phyloP scores from a whole-genome alignment of 1,284 basidiomycete species.

The Agroathelia rolfsii region DNA sequence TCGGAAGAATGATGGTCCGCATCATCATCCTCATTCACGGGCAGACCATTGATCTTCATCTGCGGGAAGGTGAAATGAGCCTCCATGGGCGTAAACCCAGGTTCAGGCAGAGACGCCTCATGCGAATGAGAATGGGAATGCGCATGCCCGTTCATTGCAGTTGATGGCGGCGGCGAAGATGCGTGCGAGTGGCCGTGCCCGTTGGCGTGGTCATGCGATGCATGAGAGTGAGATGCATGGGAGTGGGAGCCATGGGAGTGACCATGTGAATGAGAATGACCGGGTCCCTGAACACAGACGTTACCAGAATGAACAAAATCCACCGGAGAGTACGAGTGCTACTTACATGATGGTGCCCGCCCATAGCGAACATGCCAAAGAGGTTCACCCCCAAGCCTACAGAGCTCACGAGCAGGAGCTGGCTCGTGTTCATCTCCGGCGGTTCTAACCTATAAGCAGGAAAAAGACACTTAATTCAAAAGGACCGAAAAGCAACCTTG shows the following conservation, averaged over 20 bases:
- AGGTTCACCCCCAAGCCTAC: constrained; percentile 90
- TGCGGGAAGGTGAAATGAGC: constrained; percentile 3
- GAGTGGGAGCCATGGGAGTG: constrained; percentile 8
- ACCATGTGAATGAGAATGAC: constrained; percentile 24
- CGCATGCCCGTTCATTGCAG: constrained; percentile 11
- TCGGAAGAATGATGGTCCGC: constrained; percentile 12
- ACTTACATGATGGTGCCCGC: constrained; percentile 81
- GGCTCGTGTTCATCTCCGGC: constrained; percentile 96
- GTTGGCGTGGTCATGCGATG: constrained; percentile 11
- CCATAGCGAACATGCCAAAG: constrained; percentile 99
- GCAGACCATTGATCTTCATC: constrained; percentile 4
- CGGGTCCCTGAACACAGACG: no score
- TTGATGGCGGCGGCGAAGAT: background rate
- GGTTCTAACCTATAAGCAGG: constrained; percentile 65
- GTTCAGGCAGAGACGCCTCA: constrained; percentile 24
- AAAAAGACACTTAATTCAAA: constrained; percentile 6
- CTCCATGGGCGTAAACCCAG: constrained; percentile 8
- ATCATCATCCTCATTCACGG: constrained; percentile 9
- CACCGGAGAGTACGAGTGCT: constrained; percentile 12
- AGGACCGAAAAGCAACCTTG: constrained; percentile 2
- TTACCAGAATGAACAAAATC: no score
- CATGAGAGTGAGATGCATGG: constrained; percentile 7
- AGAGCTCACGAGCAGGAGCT: constrained; percentile 83
- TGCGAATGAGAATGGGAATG: constrained; percentile 17
- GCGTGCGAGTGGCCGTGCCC: constrained; percentile 8